Percentiles rank a stretch among this genome's conserved stretches.
phyloP scores from a whole-genome alignment of 164 flowering plant genomes.

The Kalanchoe fedtschenkoi region DNA sequence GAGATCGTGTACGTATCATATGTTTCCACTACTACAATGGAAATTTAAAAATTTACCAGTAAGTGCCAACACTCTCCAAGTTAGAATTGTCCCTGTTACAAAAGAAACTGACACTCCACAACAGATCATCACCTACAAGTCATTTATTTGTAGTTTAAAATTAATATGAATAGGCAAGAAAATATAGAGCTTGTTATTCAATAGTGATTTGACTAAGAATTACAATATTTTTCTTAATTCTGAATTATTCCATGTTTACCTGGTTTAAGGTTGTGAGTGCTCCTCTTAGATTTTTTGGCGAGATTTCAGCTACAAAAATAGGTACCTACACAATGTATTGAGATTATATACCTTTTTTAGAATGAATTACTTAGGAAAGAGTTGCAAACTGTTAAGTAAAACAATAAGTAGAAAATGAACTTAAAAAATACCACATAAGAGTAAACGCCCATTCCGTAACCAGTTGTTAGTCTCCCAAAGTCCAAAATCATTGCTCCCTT shows the following conservation, averaged over 20 bases:
- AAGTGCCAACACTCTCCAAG: constrained; percentile 57
- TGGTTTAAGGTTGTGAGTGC: constrained; percentile 49
- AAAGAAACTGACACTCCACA: constrained; percentile 43
- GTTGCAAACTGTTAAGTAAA: background rate
- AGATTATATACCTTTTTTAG: background rate
- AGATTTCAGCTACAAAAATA: constrained; percentile 55
- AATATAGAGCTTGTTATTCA: too few relatives aligned
- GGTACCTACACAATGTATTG: constrained; percentile 35
- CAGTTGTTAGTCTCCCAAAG: constrained; percentile 48
- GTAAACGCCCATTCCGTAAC: constrained; percentile 61
- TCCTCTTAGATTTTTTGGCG: constrained; percentile 62
- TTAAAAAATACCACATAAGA: constrained; percentile 50
- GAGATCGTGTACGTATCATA: background rate
- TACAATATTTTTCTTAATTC: too few relatives aligned
- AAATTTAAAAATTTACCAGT: constrained; percentile 22
- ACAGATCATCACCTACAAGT: constrained; percentile 39
- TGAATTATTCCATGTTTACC: constrained; percentile 21
- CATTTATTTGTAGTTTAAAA: too few relatives aligned
- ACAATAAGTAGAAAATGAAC: background rate
- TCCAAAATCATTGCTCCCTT: constrained; percentile 44
- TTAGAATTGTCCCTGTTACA: constrained; percentile 43
- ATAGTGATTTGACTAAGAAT: too few relatives aligned
- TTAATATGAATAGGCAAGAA: too few relatives aligned
- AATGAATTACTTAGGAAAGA: too few relatives aligned
- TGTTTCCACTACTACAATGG: background rate